Evolutionary conservation across 169 alveolate genomes (phyloP), one percentile per base, ranked within the genome.

Genomic region (Plasmodium gonderi): DNA sequence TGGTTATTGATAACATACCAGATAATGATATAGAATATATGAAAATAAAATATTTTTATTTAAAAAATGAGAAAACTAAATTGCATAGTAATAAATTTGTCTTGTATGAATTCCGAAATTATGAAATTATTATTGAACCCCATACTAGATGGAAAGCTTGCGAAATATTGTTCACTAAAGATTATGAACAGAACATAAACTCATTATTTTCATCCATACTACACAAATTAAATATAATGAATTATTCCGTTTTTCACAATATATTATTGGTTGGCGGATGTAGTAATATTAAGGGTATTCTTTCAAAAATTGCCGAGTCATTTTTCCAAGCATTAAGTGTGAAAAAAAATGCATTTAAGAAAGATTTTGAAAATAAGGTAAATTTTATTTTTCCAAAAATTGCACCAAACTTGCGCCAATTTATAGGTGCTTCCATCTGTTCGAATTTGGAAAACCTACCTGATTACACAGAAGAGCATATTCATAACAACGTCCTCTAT

Each of bases 71-170:
- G 26, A 45, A 60, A 54, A 26, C 20, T 14, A 40, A 87, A 7
- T 54, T 75, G 11, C 1, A 8, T 11, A 75, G 90, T 76, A 42
- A 87, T 45, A 87, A 87, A 44, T 60, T 60, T 54, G 68, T 87
- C 17, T 44, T 87, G 79, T 87, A 54, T 76, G 38, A 87, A 87
- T 42, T 38, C 23, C 44, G 68, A 51, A 87, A 87, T 75, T 54
- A 68, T 67, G 60, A 87, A 54, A 76, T 87, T 54, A 23, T 87
- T n/a, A 67, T 87, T 42, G 79, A 65, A 12, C 80, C 93, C 0
- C 60, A 87, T n/a, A 87, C 93, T 29, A 51, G 93, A 78, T 87
- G 89, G 85, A 87, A 75, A 42, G 93, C 93, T 47, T 87, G 93
- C 67, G 93, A 87, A 75, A 87, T 87, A 76, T 87, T 87, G 40